A percentile compares a stretch with the other conserved stretches of the same genome.
These are phyloP conservation scores for Candolleomyces aberdarensis DNA, from an alignment of 768 basidiomycete genomes.

Conservation along the genomic window DNA sequence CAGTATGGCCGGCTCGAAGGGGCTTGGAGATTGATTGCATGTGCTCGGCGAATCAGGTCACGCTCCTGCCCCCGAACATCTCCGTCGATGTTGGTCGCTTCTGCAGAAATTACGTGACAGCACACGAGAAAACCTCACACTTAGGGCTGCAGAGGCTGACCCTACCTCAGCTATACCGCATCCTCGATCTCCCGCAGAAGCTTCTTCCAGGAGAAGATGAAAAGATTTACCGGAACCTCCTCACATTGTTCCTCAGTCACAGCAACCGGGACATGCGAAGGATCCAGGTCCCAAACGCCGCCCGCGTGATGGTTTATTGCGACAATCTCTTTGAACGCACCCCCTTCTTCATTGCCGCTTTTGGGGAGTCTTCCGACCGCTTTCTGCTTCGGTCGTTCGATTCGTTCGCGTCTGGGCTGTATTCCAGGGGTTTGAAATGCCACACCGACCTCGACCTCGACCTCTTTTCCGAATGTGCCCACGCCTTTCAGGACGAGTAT, in stretches of 20 bases:
- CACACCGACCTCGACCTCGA: constrained; percentile 18
- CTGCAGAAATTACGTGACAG: not conserved
- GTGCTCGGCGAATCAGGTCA: not conserved
- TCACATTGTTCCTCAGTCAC: not conserved
- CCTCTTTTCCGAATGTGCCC: constrained; percentile 16
- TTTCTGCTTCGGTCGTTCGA: constrained; percentile 30
- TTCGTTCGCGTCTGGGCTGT: constrained; percentile 25
- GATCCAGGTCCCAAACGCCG: constrained; percentile 31
- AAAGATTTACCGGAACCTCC: not conserved
- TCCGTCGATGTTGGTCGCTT: not conserved
- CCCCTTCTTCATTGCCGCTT: constrained; percentile 34
- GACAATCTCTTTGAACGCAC: constrained; percentile 32
- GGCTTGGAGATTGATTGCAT: not conserved
- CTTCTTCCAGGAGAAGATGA: constrained; percentile 15
- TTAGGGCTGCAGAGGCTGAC: not conserved
- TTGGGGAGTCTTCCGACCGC: constrained; percentile 23
- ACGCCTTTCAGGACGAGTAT: constrained; percentile 29
- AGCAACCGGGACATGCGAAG: not conserved
- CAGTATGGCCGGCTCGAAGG: not conserved
- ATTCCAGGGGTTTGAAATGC: constrained; percentile 18
- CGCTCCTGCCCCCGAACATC: not conserved
- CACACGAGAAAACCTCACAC: not conserved
- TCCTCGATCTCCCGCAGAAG: not conserved
- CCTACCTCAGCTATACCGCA: not conserved
- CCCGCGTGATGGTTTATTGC: constrained; percentile 19